Evolutionary conservation across 148 eudicot species (phyloP).

Genomic region (Vaccinium macrocarpon): DNA sequence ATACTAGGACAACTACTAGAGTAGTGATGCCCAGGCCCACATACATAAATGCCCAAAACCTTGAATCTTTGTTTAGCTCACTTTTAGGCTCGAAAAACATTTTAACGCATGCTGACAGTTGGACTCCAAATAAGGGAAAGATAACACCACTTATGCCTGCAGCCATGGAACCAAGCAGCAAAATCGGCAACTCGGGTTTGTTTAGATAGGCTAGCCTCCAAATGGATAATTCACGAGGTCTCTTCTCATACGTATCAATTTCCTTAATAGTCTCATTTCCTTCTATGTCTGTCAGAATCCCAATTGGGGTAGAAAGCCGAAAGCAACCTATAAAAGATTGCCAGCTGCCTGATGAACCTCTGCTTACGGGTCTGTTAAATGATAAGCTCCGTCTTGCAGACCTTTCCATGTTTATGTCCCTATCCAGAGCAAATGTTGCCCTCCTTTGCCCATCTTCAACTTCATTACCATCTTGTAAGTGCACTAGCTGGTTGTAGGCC

Average conservation of each 20-base stretch:
- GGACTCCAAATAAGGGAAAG: slow-evolving; percentile 63
- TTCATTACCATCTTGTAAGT: slow-evolving; percentile 57
- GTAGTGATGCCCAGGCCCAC: slow-evolving; percentile 32
- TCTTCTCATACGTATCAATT: slow-evolving; percentile 21
- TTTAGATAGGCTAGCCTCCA: slow-evolving; percentile 50
- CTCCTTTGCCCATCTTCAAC: slow-evolving; percentile 24
- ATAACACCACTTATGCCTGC: slow-evolving; percentile 55
- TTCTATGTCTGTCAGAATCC: slow-evolving; percentile 22
- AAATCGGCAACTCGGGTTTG: slow-evolving; percentile 61
- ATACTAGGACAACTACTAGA: slow-evolving; percentile 49
- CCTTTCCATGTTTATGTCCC: neutral
- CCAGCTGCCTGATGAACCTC: slow-evolving; percentile 53
- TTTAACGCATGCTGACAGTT: slow-evolving; percentile 55
- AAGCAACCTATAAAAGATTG: slow-evolving; percentile 35
- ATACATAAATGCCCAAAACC: slow-evolving; percentile 56
- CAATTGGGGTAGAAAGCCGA: slow-evolving; percentile 29
- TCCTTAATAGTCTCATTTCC: slow-evolving; percentile 12
- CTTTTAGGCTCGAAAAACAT: slow-evolving; percentile 55
- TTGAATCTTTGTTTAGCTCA: slow-evolving; percentile 44
- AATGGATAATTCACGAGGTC: slow-evolving; percentile 32
- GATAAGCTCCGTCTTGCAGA: slow-evolving; percentile 40
- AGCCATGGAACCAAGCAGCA: slow-evolving; percentile 60
- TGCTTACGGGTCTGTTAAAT: slow-evolving; percentile 48
- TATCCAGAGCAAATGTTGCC: slow-evolving; percentile 16
- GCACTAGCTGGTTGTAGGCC: slow-evolving; percentile 69